Conservation (phyloP, 2,329 filamentous ascomycete species). For the Claviceps quebecensis region DNA sequence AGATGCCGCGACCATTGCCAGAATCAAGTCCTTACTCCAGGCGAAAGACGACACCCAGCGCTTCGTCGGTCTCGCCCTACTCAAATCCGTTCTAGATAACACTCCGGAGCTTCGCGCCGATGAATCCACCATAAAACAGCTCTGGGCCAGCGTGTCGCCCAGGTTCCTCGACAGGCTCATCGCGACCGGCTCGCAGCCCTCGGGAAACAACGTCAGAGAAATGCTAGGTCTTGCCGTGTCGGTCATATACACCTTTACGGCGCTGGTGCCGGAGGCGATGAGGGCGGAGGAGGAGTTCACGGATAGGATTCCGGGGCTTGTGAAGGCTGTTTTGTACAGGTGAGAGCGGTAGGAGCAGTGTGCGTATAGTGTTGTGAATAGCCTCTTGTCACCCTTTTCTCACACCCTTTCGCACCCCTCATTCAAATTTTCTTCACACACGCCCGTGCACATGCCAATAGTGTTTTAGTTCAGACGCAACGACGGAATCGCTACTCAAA, state of each 20-base stretch:
- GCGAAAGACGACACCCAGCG: slow-evolving; percentile 52
- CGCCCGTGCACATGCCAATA: background rate
- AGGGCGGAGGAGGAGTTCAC: slow-evolving; percentile 33
- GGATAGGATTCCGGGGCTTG: slow-evolving; percentile 37
- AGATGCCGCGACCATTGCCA: slow-evolving; percentile 20
- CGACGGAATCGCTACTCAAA: slow-evolving; percentile 39
- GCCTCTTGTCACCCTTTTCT: no score
- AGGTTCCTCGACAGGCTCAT: slow-evolving; percentile 52
- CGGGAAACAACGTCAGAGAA: slow-evolving; percentile 33
- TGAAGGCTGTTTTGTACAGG: slow-evolving; percentile 40
- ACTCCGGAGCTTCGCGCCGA: slow-evolving; percentile 36
- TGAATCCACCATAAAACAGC: slow-evolving; percentile 25
- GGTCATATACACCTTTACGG: slow-evolving; percentile 47
- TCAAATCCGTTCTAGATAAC: slow-evolving; percentile 53
- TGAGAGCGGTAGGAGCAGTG: slow-evolving; percentile 11
- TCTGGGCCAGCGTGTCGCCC: slow-evolving; percentile 47
- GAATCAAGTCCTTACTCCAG: slow-evolving; percentile 40
- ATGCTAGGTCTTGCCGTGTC: slow-evolving; percentile 51
- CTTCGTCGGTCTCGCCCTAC: slow-evolving; percentile 52
- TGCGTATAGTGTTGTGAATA: no score
- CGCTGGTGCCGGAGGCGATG: slow-evolving; percentile 37
- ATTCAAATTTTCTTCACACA: background rate
- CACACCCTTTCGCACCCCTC: no score
- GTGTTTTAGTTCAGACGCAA: slow-evolving; percentile 33
- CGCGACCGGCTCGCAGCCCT: slow-evolving; percentile 32